Percentiles rank a stretch among this genome's conserved stretches.
Conservation (phyloP, 2,329 filamentous ascomycete species). For the Saccharata proteae region DNA sequence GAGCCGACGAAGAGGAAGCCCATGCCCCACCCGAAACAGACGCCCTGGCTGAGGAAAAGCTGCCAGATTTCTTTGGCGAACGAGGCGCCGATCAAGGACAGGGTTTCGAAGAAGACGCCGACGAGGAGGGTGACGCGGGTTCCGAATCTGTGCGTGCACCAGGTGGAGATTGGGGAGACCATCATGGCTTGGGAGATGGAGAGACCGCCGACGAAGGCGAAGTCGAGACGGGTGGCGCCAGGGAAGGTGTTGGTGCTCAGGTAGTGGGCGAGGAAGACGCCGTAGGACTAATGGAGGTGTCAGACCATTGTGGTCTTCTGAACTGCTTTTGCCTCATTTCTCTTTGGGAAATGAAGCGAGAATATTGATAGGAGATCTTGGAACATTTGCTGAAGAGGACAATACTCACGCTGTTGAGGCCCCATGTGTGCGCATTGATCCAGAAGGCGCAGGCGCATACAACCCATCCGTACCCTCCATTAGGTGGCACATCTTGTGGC, state of each 20-base stretch:
- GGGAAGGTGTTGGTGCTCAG: slow-evolving; percentile 51
- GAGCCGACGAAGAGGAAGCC: slow-evolving; percentile 62
- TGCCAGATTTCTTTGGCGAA: slow-evolving; percentile 63
- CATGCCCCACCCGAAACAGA: slow-evolving; percentile 68
- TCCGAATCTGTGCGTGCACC: slow-evolving; percentile 47
- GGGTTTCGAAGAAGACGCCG: slow-evolving; percentile 52
- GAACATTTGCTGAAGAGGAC: slow-evolving; percentile 17
- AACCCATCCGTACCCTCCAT: slow-evolving; percentile 52
- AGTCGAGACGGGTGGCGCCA: slow-evolving; percentile 51
- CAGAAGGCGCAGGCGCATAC: slow-evolving; percentile 33
- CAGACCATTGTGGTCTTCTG: not conserved
- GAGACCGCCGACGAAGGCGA: slow-evolving; percentile 66
- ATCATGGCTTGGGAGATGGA: slow-evolving; percentile 55
- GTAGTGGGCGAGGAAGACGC: slow-evolving; percentile 68
- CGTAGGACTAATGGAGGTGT: slow-evolving; percentile 45
- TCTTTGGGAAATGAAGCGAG: not conserved
- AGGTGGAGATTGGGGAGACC: slow-evolving; percentile 55
- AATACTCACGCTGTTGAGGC: slow-evolving; percentile 26
- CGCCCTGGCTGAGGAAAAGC: slow-evolving; percentile 60
- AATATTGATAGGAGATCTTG: not conserved
- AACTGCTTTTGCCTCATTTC: not conserved
- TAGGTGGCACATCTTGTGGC: slow-evolving; percentile 34
- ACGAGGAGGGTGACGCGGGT: slow-evolving; percentile 52
- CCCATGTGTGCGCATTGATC: slow-evolving; percentile 39
- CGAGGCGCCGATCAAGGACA: slow-evolving; percentile 56